phyloP scores from a whole-genome alignment of 2,329 filamentous ascomycete genomes.

The Fusarium subglutinans region DNA sequence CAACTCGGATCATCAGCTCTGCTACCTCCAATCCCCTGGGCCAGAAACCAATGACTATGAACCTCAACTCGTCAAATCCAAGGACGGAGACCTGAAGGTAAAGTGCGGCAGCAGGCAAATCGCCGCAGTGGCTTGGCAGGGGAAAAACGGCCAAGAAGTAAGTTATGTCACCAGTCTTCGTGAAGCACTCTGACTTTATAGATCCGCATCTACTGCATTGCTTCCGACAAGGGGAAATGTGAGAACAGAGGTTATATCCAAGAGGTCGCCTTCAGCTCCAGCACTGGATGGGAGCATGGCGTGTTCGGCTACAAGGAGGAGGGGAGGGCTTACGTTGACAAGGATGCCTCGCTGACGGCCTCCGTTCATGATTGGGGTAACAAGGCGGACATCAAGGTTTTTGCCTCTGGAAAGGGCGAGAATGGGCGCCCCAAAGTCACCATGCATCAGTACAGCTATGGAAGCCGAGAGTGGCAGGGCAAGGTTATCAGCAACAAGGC shows the following conservation, averaged over 20 bases:
- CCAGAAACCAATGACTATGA: neutral
- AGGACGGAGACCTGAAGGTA: neutral
- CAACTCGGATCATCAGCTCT: neutral
- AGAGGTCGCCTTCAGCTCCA: neutral
- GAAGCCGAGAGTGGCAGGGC: neutral
- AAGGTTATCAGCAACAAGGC: neutral
- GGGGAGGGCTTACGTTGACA: neutral
- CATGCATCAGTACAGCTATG: neutral
- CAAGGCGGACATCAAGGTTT: neutral
- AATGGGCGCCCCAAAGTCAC: neutral
- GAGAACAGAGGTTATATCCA: neutral
- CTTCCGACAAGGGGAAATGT: neutral
- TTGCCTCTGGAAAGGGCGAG: neutral
- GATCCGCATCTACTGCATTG: neutral
- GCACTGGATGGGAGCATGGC: neutral
- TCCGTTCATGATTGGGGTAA: neutral
- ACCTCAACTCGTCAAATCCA: neutral
- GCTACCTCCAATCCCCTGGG: neutral
- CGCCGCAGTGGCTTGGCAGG: neutral
- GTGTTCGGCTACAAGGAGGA: neutral
- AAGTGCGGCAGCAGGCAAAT: neutral
- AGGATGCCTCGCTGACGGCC: neutral
- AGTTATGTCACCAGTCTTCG: accelerated
- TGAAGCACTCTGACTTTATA: neutral
- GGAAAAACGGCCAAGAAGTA: neutral